phyloP scores from a whole-genome alignment of 2,329 filamentous ascomycete genomes.

The Colletotrichum euphorbiae region DNA sequence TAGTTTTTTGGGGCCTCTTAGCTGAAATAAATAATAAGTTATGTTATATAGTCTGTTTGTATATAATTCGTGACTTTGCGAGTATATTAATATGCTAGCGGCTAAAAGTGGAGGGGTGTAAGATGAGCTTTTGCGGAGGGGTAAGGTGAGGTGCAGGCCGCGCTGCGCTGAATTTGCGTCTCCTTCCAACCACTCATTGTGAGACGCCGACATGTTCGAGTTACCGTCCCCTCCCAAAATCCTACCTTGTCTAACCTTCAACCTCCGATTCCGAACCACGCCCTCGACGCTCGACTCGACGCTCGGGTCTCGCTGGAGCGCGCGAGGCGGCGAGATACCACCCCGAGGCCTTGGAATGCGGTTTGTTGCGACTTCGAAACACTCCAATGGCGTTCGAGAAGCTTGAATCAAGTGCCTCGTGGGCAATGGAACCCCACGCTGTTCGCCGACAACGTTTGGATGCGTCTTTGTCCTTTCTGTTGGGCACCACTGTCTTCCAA shows the following conservation, averaged over 20 bases:
- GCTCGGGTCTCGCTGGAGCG: slow-evolving; percentile 14
- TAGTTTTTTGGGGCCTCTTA: too few relatives aligned
- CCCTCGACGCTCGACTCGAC: background rate
- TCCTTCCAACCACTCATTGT: slow-evolving; percentile 14
- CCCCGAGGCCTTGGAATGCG: background rate
- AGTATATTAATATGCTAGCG: too few relatives aligned
- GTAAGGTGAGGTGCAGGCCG: too few relatives aligned
- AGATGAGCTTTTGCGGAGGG: too few relatives aligned
- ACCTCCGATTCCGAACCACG: background rate
- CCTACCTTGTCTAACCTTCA: slow-evolving; percentile 1
- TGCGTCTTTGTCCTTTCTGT: background rate
- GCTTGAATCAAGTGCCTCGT: background rate
- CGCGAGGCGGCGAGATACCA: slow-evolving; percentile 1
- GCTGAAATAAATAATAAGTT: too few relatives aligned
- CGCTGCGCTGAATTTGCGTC: slow-evolving; percentile 16
- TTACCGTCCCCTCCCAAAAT: slow-evolving; percentile 6
- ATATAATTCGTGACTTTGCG: too few relatives aligned
- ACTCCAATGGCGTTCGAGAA: slow-evolving; percentile 12
- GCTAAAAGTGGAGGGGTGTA: too few relatives aligned
- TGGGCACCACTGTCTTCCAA: background rate
- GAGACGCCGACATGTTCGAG: slow-evolving; percentile 25
- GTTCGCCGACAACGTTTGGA: background rate
- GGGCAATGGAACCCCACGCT: background rate
- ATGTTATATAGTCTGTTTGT: too few relatives aligned
- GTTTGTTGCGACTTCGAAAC: background rate